Percentiles rank a stretch among this genome's conserved stretches.
phyloP scores from a whole-genome alignment of 2,329 filamentous ascomycete species.

The Mariannaea elegans region DNA sequence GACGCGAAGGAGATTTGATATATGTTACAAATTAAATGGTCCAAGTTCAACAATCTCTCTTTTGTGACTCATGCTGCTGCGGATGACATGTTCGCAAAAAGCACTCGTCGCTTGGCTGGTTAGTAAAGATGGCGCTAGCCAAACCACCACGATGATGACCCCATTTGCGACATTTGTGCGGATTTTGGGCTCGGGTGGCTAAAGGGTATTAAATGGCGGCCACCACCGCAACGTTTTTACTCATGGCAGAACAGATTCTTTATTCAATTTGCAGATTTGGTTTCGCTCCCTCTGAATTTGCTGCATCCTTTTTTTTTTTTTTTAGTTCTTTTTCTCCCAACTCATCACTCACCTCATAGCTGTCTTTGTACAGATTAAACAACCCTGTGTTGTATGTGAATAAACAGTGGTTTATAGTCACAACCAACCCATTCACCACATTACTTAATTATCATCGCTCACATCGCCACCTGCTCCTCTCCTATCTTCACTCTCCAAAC shows the following conservation, averaged over 20 bases:
- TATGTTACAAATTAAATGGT: too few species aligned
- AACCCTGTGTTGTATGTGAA: neutral
- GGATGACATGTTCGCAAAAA: too few species aligned
- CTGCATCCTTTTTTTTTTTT: neutral
- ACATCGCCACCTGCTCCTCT: neutral
- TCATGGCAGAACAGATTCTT: too few species aligned
- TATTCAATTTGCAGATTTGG: too few species aligned
- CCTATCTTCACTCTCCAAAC: conserved; percentile 1
- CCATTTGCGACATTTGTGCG: conserved; percentile 48
- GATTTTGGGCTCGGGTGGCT: conserved; percentile 39
- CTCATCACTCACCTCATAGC: neutral
- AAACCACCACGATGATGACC: conserved; percentile 26
- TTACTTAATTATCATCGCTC: too few species aligned
- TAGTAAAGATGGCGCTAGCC: conserved; percentile 20
- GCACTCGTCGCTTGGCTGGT: neutral
- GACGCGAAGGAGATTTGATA: too few species aligned
- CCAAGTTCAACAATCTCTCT: too few species aligned
- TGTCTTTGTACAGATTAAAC: neutral
- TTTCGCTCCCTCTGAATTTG: too few species aligned
- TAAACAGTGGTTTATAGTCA: conserved; percentile 9
- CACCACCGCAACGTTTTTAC: too few species aligned
- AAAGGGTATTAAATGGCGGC: conserved; percentile 26
- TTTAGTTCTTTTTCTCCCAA: neutral
- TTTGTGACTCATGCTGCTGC: too few species aligned
- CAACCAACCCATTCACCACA: too few species aligned